Evolutionary conservation across 2,329 filamentous ascomycete genomes (phyloP).

Genomic region (Herpotrichia juniperi): DNA sequence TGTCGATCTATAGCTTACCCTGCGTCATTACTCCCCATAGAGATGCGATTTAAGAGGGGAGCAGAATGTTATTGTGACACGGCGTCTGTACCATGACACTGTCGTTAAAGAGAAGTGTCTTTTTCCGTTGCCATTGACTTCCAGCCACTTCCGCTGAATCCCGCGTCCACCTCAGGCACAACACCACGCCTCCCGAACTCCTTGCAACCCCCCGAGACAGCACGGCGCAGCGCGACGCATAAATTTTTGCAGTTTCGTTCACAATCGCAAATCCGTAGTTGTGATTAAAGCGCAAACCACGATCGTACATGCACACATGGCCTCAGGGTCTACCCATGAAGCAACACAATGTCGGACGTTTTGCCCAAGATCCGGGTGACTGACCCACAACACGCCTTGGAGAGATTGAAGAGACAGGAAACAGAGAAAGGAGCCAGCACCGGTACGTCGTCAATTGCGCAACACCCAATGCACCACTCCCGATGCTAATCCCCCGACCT

Average conservation of each 20-base stretch:
- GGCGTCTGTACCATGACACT: neutral
- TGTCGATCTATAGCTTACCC: neutral
- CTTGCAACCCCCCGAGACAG: neutral
- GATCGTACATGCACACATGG: slow-evolving; percentile 8
- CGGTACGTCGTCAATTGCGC: slow-evolving; percentile 12
- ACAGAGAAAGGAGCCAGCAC: slow-evolving; percentile 34
- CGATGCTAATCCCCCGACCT: slow-evolving; percentile 22
- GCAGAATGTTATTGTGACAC: neutral
- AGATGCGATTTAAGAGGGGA: neutral
- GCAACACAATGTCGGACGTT: slow-evolving; percentile 41
- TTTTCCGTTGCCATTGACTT: neutral
- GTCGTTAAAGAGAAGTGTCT: slow-evolving; percentile 9
- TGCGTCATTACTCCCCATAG: slow-evolving; percentile 2
- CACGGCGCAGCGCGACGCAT: neutral
- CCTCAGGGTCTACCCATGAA: slow-evolving; percentile 3
- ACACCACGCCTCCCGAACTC: neutral
- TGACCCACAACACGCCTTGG: slow-evolving; percentile 46
- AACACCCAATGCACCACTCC: neutral
- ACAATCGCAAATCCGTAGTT: neutral
- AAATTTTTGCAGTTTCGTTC: neutral
- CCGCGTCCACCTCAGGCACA: slow-evolving; percentile 1
- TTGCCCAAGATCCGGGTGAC: slow-evolving; percentile 53
- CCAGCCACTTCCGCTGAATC: slow-evolving; percentile 14
- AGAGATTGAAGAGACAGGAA: slow-evolving; percentile 27
- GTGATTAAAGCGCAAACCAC: neutral